Percentiles rank a stretch among this genome's conserved stretches.
phyloP scores from a whole-genome alignment of 2,329 filamentous ascomycete species.

The Colletotrichum tamarilloi region DNA sequence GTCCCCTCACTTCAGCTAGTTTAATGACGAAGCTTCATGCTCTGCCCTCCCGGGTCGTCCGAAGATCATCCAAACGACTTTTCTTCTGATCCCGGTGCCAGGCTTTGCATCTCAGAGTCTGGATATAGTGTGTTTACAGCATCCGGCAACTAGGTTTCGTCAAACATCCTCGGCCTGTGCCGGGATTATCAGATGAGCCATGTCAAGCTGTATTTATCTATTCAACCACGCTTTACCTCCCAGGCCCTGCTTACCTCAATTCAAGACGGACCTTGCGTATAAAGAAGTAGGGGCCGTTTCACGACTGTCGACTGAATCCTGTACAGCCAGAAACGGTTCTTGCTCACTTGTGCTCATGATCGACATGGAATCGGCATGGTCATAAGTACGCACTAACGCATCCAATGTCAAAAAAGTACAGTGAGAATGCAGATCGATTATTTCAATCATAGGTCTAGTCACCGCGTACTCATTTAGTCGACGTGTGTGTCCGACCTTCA shows the following conservation, averaged over 20 bases:
- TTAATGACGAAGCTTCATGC: conserved; percentile 27
- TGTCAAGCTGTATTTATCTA: neutral
- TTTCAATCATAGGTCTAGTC: neutral
- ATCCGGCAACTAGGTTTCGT: neutral
- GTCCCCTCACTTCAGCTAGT: neutral
- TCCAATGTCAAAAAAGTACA: neutral
- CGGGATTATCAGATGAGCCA: neutral
- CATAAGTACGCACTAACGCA: neutral
- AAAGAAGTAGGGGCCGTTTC: neutral
- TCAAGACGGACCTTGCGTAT: neutral
- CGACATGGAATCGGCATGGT: too few relatives aligned
- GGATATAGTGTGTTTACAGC: neutral
- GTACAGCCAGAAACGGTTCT: neutral
- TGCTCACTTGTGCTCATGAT: neutral
- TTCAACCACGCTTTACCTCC: neutral
- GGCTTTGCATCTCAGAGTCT: neutral
- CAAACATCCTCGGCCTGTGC: neutral
- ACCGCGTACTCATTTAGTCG: neutral
- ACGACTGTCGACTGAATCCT: too few relatives aligned
- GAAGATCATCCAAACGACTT: conserved; percentile 31
- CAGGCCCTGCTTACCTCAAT: neutral
- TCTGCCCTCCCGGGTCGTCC: conserved; percentile 14
- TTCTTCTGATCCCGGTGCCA: neutral
- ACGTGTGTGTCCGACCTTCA: neutral
- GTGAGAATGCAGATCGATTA: neutral